These are phyloP conservation scores for Backusella tuberculispora DNA, from an alignment of 192 early-diverging fungal species.

Conservation along the genomic window DNA sequence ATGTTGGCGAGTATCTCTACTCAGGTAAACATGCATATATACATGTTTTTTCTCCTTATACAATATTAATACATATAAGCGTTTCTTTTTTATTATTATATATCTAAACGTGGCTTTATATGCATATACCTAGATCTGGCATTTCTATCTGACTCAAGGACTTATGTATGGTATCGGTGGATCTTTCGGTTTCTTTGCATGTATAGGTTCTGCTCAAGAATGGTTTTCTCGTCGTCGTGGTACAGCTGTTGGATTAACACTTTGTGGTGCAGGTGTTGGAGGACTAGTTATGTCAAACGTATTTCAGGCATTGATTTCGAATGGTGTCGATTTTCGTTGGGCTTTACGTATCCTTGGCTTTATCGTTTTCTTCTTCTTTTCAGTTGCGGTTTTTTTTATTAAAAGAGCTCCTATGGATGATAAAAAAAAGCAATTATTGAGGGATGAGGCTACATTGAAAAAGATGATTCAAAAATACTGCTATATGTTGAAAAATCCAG, in stretches of 20 bases:
- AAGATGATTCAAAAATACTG: background rate
- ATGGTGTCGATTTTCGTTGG: constrained; percentile 59
- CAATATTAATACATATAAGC: no score
- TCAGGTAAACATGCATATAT: background rate
- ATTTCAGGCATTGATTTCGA: constrained; percentile 57
- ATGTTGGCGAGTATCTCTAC: constrained; percentile 46
- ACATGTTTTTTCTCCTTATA: background rate
- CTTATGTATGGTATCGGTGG: constrained; percentile 46
- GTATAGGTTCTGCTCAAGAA: constrained; percentile 41
- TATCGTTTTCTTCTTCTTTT: constrained; percentile 49
- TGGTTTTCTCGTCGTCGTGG: constrained; percentile 44
- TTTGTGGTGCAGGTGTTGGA: constrained; percentile 46
- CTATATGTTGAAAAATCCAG: background rate
- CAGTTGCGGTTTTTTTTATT: constrained; percentile 31
- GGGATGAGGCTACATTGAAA: background rate
- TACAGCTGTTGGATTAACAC: constrained; percentile 41
- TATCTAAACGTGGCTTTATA: background rate
- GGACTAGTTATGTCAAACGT: constrained; percentile 57
- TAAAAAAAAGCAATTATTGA: background rate
- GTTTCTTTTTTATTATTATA: no score
- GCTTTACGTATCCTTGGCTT: constrained; percentile 65
- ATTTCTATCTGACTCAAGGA: constrained; percentile 47
- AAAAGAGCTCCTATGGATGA: constrained; percentile 7
- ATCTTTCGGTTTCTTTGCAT: constrained; percentile 46
- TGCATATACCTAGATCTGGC: constrained; percentile 49